These are phyloP conservation scores for Alternaria angustiovoidea DNA, from an alignment of 2,329 filamentous ascomycete species.

Conservation along the genomic window DNA sequence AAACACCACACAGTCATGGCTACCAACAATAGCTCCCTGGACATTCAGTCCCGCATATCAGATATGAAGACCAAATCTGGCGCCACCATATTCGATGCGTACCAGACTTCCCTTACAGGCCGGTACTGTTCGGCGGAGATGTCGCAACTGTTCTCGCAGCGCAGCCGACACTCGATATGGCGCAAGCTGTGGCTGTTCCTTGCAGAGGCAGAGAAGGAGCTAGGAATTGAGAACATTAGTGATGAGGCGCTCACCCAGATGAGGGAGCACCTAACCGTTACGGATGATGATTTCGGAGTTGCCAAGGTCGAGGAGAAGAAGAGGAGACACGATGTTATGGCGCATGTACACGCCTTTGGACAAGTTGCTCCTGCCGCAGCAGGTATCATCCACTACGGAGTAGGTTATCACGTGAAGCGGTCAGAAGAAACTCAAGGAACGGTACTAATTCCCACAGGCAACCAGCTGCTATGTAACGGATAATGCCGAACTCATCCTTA, in stretches of 20 bases:
- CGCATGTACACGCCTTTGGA: constrained; percentile 76
- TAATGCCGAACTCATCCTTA: constrained; percentile 65
- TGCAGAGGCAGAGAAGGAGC: constrained; percentile 81
- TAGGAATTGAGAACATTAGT: constrained; percentile 75
- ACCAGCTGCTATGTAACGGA: constrained; percentile 41
- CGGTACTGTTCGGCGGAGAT: constrained; percentile 70
- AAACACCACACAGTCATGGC: constrained; percentile 19
- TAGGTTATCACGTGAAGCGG: constrained; percentile 49
- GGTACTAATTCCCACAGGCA: constrained; percentile 67
- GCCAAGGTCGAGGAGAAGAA: constrained; percentile 60
- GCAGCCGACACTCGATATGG: constrained; percentile 80
- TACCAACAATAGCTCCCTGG: constrained; percentile 28
- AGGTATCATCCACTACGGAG: constrained; percentile 79
- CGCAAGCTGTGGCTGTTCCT: constrained; percentile 85
- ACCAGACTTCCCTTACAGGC: constrained; percentile 39
- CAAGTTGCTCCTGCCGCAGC: constrained; percentile 77
- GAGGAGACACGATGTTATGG: constrained; percentile 73
- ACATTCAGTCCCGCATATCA: constrained; percentile 33
- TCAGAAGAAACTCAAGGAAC: not conserved
- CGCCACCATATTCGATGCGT: constrained; percentile 33
- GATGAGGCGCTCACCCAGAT: constrained; percentile 65
- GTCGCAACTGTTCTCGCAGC: constrained; percentile 77
- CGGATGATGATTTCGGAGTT: constrained; percentile 58
- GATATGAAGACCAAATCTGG: constrained; percentile 32
- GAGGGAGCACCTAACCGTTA: constrained; percentile 54